Base-by-base conservation (phyloP, 2,329 filamentous ascomycete genomes). In the Dactylellina sp. region DNA sequence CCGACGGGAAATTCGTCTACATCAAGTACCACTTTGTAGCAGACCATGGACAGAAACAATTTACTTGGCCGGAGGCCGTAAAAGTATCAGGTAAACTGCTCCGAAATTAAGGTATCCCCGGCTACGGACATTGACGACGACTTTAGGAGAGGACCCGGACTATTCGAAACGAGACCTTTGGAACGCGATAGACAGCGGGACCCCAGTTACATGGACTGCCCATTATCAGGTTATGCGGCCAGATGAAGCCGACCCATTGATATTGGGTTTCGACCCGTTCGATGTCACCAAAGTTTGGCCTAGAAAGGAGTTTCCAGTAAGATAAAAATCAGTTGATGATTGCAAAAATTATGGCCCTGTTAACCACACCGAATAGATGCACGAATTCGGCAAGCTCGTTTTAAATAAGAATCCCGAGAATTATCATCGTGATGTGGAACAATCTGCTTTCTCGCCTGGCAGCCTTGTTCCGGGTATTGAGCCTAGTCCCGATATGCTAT, bases 261-360 rank as follows among this genome's bases (percentile, higher is more conserved):
- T 82, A 52, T 80, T 86, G n/a, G 83, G 83, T 2, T 86, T 85
- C 71, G 84, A 86, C 59, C 82, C 83, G 6, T 85, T 86, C 71
- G 84, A 86, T 75, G 81, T 86, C 2, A 86, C 85, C 37, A 86
- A 86, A 77, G 81, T 85, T 60, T 86, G 84, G 84, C 84, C 84
- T 0, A 80, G 82, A 37, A 79, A 79, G 22, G 79, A 82, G 47
- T 86, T 85, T 75, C 84, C 84, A 1, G 71, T 76, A 55, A 22
- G 62, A 39, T n/a, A n/a, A 12, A 35, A 12, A 35, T 35, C 12
- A 35, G 6, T 12, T 12, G 12, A 35, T 12, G 12, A 12, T 12
- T 32, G 20, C 12, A 6, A 44, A 7, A 44, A n/a, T 7, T n/a
- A 44, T 44, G 16, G 16, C 16, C n/a, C 16, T 5, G 18, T 24